Evolutionary conservation across 2,329 filamentous ascomycete genomes (phyloP), one percentile per base, ranked within the genome.

Genomic region (Scytalidium sp.): DNA sequence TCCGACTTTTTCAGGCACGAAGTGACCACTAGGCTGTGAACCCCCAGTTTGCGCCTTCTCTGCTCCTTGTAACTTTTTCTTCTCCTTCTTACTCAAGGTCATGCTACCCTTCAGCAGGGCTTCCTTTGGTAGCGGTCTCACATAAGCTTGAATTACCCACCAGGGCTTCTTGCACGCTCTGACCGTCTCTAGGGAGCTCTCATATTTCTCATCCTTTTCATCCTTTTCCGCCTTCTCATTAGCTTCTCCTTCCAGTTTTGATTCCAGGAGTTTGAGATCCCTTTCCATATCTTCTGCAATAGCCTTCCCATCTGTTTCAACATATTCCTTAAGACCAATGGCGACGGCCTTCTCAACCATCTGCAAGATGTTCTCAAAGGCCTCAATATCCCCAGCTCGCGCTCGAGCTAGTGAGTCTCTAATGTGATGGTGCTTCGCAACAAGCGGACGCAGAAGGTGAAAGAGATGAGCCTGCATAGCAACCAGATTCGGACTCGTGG

Each of bases 381-480:
- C 83, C 1, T 78, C 73, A 48, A 97, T 82, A 58, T 96, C 87
- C 29, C 88, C 87, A 0, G 81, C 75, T 19, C 79, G 73, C 15
- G 78, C 81, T 53, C 76, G 76, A 1, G 90, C 92, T 2, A 99
- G 78, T n/a, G 85, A 81, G 64, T 97, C 90, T 25, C 94, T 83
- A 25, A 97, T 84, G 57, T 94, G 80, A 20, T 89, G 92, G 68
- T 97, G 88, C 54, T 78, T 80, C 2, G 84, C 76, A 27, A 99
- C 84, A 20, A 97, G 80, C 25, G 93, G 85, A 15, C 93, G 82
- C 19, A 97, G 79, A 21, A 99, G 80, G 66, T 96, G 88, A 75
- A 99, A 99, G 41, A 97, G 80, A 68, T 99, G 94, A 1, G 90
- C 84, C 68, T 97, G 92, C 78, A 97, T 89, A 27, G 84, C 84